Base-by-base conservation (phyloP, 177 flowering plant genomes). In the Tripterygium wilfordii region DNA sequence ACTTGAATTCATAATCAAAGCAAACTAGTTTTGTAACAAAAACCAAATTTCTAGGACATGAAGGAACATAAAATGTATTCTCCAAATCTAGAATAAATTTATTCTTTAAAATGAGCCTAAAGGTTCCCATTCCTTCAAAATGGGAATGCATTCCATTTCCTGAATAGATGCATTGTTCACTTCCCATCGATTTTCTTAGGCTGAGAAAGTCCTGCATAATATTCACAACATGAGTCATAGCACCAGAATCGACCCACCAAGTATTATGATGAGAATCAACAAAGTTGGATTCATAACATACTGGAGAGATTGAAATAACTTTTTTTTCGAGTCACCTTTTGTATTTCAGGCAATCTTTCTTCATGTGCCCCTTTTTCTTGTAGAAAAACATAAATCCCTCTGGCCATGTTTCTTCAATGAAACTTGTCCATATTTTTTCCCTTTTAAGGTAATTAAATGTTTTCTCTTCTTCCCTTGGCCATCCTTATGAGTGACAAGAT, bases 101-200 rank as follows among this genome's bases (percentile, higher is more conserved):
- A 26, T 41, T 51, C 13, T 68, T 39, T 19, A 69, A 29, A 26
- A 58, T 24, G 5, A 68, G 53, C 25, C 35, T 32, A 47, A 23
- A 66, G 33, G 58, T 62, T 14, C 62, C 62, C 31, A 70, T 48
- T 29, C 20, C 57, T 33, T 58, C 35, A 38, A 71, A 22, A 48
- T 12, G 38, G 12, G 54, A 53, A 41, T 67, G 54, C 4, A 39
- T 36, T 38, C 48, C n/a, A n/a, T n/a, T n/a, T n/a, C n/a, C n/a
- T n/a, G n/a, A n/a, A n/a, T n/a, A n/a, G n/a, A n/a, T n/a, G n/a
- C n/a, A n/a, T n/a, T n/a, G n/a, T n/a, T n/a, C n/a, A n/a, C n/a
- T n/a, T n/a, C n/a, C n/a, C n/a, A n/a, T n/a, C n/a, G n/a, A n/a
- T n/a, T n/a, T n/a, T n/a, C n/a, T n/a, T n/a, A n/a, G n/a, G n/a